These are phyloP conservation scores for sorghum (Sorghum bicolor) DNA, from an alignment of 176 grass and related monocot species.

Conservation along the genomic window Sorghum_bicolor_NCBIv3 NC_012873.2:62948501-62949000, in stretches of 20 bases:
- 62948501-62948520: constrained; percentile 83
- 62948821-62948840: background rate
- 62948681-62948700: constrained; percentile 83
- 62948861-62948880: background rate
- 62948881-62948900: background rate
- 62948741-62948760: background rate
- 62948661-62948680: constrained; percentile 84
- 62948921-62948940: constrained; percentile 24
- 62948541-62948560: constrained; percentile 67
- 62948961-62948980: background rate
- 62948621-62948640: constrained; percentile 61
- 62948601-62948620: constrained; percentile 72
- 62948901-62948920: background rate
- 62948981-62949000: background rate
- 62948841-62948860: constrained; percentile 9
- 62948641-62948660: constrained; percentile 64
- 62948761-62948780: background rate
- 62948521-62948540: constrained; percentile 68
- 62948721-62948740: constrained; percentile 1
- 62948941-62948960: background rate
- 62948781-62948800: background rate
- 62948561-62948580: constrained; percentile 66
- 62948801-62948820: background rate
- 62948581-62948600: constrained; percentile 70
- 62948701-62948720: constrained; percentile 54